A percentile compares a stretch with the other conserved stretches of the same genome.
These are phyloP conservation scores for Chamaecrista fasciculata DNA, from an alignment of 306 rosid genomes.

Conservation along the genomic window DNA sequence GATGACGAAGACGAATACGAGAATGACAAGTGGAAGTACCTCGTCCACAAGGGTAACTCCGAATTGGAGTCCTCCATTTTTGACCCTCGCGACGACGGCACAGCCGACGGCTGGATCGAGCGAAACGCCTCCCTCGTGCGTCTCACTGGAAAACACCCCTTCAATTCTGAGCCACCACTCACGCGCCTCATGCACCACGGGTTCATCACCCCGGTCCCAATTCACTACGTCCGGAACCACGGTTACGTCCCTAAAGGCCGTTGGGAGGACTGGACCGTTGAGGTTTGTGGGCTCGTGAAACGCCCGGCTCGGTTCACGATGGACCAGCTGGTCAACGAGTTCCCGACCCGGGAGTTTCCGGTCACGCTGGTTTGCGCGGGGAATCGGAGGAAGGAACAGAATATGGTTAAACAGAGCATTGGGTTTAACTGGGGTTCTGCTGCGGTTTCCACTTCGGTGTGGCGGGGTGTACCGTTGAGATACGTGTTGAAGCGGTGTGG, in stretches of 20 bases:
- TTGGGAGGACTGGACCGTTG: slow-evolving; percentile 72
- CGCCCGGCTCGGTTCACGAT: slow-evolving; percentile 52
- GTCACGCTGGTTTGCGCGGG: slow-evolving; percentile 74
- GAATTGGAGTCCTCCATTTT: slow-evolving; percentile 56
- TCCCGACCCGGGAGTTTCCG: slow-evolving; percentile 47
- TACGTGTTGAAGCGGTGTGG: slow-evolving; percentile 59
- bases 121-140: slow-evolving; percentile 67
- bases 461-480: slow-evolving; percentile 60
- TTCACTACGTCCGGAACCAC: slow-evolving; percentile 86
- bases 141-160: slow-evolving; percentile 82
- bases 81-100: slow-evolving; percentile 63
- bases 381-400: slow-evolving; percentile 76
- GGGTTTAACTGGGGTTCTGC: slow-evolving; percentile 90
- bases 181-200: slow-evolving; percentile 70
- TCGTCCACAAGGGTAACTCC: slow-evolving; percentile 34
- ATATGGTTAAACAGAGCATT: slow-evolving; percentile 68
- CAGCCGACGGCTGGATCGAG: slow-evolving; percentile 65
- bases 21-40: not conserved
- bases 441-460: slow-evolving; percentile 65
- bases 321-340: slow-evolving; percentile 59
- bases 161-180: slow-evolving; percentile 70
- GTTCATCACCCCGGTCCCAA: slow-evolving; percentile 76
- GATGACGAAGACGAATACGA: slow-evolving; percentile 44
- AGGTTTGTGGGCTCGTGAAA: slow-evolving; percentile 64
- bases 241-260: slow-evolving; percentile 53